Evolutionary conservation across 2,329 filamentous ascomycete species (phyloP).

Genomic region (Fusarium anthophilum): DNA sequence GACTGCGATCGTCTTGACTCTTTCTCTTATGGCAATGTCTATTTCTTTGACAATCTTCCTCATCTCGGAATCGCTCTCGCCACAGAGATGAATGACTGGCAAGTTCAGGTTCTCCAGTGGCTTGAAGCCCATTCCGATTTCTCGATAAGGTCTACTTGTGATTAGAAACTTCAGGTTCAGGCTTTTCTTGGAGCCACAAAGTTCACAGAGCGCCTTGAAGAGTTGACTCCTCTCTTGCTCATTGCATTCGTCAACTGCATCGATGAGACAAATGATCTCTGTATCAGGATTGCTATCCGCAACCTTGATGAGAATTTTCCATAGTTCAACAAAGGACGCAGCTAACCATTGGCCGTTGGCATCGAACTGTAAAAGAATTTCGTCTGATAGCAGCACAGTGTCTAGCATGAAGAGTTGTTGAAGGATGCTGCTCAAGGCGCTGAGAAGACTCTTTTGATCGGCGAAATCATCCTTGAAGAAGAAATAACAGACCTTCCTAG

Average conservation of each 20-base stretch:
- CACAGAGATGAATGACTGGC: background rate
- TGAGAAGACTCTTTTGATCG: background rate
- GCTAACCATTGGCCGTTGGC: background rate
- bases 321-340: background rate
- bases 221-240: background rate
- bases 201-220: background rate
- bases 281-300: rapidly evolving
- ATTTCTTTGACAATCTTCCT: background rate
- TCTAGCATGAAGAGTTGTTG: background rate
- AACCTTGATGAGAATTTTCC: background rate
- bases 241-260: background rate
- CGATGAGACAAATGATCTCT: background rate
- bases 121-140: background rate
- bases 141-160: background rate
- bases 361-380: background rate
- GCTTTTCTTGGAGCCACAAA: background rate
- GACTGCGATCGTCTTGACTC: rapidly evolving
- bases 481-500: background rate
- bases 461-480: background rate
- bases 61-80: background rate
- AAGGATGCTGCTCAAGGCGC: background rate
- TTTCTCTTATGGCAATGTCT: background rate
- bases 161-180: background rate
- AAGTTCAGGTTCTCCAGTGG: background rate
- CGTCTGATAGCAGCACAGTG: background rate